A percentile compares a stretch with the other conserved stretches of the same genome.
phyloP scores from a whole-genome alignment of 371 early-diverging fungal genomes.

The Mucor ambiguus region DNA sequence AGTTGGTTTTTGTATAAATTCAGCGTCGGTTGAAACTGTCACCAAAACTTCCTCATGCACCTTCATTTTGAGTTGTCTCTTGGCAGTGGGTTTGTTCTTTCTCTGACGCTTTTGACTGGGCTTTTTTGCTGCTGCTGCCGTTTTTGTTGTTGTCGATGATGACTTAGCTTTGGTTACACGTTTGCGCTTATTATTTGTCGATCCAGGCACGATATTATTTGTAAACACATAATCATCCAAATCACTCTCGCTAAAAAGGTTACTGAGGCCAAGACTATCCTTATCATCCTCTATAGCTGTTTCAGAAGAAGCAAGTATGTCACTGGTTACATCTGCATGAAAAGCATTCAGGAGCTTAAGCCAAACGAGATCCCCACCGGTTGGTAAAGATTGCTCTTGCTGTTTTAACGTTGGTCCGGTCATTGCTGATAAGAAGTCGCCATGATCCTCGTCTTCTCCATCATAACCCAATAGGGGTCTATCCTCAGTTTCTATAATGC shows the following conservation, averaged over 20 bases:
- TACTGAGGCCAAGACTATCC: slow-evolving; percentile 1
- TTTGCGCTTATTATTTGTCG: slow-evolving; percentile 14
- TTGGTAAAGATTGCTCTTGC: not conserved
- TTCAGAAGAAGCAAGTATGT: slow-evolving; percentile 16
- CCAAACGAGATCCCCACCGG: slow-evolving; percentile 28
- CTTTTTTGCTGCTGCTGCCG: not conserved
- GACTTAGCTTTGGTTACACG: slow-evolving; percentile 5
- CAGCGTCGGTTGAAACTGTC: not conserved
- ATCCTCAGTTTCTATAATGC: slow-evolving; percentile 17
- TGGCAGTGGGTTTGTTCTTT: slow-evolving; percentile 7
- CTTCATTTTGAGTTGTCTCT: slow-evolving; percentile 6
- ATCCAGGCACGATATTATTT: not conserved
- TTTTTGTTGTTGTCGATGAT: not conserved
- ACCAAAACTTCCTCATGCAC: not conserved
- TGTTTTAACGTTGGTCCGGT: slow-evolving; percentile 6
- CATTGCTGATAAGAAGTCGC: slow-evolving; percentile 6
- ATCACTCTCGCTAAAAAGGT: not conserved
- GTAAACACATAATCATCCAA: not conserved
- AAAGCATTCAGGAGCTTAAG: slow-evolving; percentile 24
- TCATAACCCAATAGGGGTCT: not conserved
- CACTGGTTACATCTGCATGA: slow-evolving; percentile 18
- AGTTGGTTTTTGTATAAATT: not conserved
- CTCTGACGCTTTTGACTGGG: slow-evolving; percentile 23
- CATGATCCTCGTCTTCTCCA: slow-evolving; percentile 2
- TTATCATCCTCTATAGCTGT: slow-evolving; percentile 7